phyloP scores from a whole-genome alignment of 768 basidiomycete genomes.

The Rhizopogon vesiculosus region DNA sequence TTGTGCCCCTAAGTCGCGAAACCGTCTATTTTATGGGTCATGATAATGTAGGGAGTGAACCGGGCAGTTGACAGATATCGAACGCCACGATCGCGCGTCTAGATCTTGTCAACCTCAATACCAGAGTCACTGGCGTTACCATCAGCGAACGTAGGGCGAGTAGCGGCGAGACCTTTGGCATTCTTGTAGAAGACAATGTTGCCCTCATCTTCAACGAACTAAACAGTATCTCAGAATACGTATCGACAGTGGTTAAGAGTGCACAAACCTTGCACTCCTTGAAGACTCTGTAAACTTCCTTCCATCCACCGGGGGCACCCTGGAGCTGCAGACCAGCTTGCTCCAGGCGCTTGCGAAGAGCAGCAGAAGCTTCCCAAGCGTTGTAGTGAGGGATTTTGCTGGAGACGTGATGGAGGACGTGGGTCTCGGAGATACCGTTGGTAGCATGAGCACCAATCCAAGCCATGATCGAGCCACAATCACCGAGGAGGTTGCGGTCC shows the following conservation, averaged over 20 bases:
- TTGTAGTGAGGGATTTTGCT: conserved; percentile 97
- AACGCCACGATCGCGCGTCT: conserved; percentile 6
- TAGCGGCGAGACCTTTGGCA: conserved; percentile 68
- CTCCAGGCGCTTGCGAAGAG: conserved; percentile 70
- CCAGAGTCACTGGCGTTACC: conserved; percentile 60
- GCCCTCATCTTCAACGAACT: conserved; percentile 94
- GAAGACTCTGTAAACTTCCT: conserved; percentile 74
- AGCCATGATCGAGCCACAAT: conserved; percentile 72
- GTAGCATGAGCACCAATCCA: conserved; percentile 85
- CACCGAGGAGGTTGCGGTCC: conserved; percentile 78
- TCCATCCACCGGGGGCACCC: conserved; percentile 75
- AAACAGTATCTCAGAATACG: neutral
- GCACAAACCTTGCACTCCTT: conserved; percentile 64
- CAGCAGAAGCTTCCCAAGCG: conserved; percentile 89
- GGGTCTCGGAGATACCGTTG: conserved; percentile 92
- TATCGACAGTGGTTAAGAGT: neutral
- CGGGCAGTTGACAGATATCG: neutral
- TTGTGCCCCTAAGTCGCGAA: neutral
- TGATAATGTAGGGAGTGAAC: neutral
- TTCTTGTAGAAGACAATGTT: conserved; percentile 92
- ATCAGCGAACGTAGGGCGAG: conserved; percentile 63
- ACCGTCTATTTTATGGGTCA: neutral
- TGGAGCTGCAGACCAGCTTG: conserved; percentile 57
- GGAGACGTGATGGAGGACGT: conserved; percentile 86
- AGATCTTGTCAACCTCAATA: conserved; percentile 45